Evolutionary conservation across 169 alveolate species (phyloP).

Genomic region (Plasmodium coatneyi): DNA sequence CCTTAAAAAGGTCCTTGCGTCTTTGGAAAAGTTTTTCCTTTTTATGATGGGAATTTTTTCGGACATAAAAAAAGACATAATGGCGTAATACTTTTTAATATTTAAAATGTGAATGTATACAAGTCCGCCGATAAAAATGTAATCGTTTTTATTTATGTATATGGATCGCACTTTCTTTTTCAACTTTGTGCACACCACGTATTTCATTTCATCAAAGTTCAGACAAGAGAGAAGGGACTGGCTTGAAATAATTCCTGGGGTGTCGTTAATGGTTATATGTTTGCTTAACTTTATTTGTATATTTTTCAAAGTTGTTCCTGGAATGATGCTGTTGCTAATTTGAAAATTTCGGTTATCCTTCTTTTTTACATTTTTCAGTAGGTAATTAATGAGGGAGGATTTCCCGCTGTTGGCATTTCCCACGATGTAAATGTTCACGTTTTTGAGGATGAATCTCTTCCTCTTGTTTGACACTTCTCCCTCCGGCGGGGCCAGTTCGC

Average conservation of each 20-base stretch:
- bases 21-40: conserved; percentile 53
- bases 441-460: not conserved
- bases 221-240: conserved; percentile 79
- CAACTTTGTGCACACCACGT: conserved; percentile 65
- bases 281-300: conserved; percentile 77
- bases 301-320: conserved; percentile 84
- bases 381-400: conserved; percentile 39
- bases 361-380: conserved; percentile 27
- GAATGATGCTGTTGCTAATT: conserved; percentile 81
- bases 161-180: conserved; percentile 60
- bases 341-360: conserved; percentile 6
- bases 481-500: not conserved
- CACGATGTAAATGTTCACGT: conserved; percentile 40
- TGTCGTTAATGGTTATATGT: conserved; percentile 79
- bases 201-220: conserved; percentile 76
- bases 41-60: conserved; percentile 62
- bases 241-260: conserved; percentile 84
- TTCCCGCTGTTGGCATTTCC: conserved; percentile 75
- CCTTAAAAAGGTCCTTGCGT: conserved; percentile 21
- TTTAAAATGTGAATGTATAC: conserved; percentile 61
- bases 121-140: conserved; percentile 66
- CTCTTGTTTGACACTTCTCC: not conserved
- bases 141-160: conserved; percentile 70
- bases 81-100: conserved; percentile 34
- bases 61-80: conserved; percentile 71